These are phyloP conservation scores for Ophiostoma sp. DNA, from an alignment of 2,329 filamentous ascomycete genomes.

Conservation along the genomic window DNA sequence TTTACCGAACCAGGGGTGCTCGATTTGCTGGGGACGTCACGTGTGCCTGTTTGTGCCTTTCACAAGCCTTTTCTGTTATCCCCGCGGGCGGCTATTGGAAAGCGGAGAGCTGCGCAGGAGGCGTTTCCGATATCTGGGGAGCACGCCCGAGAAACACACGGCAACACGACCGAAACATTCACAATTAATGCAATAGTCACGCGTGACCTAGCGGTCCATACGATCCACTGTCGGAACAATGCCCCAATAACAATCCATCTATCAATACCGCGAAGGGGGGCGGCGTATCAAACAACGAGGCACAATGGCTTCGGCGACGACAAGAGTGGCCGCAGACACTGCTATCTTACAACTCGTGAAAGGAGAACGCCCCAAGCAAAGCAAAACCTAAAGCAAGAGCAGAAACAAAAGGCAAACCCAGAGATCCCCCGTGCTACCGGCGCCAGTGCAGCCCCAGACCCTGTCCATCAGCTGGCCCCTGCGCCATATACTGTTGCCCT, in stretches of 20 bases:
- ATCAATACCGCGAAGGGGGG: too few species aligned
- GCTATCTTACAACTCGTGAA: conserved; percentile 6
- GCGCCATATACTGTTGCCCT: not conserved
- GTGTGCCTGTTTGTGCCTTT: not conserved
- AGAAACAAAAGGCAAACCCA: not conserved
- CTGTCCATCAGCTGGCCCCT: not conserved
- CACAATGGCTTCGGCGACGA: not conserved
- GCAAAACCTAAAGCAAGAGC: not conserved
- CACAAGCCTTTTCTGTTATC: not conserved
- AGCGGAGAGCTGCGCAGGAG: not conserved
- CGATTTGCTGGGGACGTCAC: too few species aligned
- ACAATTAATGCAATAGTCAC: not conserved
- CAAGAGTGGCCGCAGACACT: too few species aligned
- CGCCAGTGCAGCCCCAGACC: not conserved
- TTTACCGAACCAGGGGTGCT: conserved; percentile 23
- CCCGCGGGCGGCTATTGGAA: not conserved
- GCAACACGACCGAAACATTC: not conserved
- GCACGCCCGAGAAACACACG: not conserved
- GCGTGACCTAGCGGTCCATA: too few species aligned
- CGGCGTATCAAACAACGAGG: not conserved
- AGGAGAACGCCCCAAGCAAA: not conserved
- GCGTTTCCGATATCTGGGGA: not conserved
- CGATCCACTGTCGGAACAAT: too few species aligned
- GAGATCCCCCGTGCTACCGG: not conserved
- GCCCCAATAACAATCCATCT: too few species aligned